Evolutionary conservation across 345 rosid species (phyloP), one percentile per base, ranked within the genome.

Genomic region (Clarkia xantiana): DNA sequence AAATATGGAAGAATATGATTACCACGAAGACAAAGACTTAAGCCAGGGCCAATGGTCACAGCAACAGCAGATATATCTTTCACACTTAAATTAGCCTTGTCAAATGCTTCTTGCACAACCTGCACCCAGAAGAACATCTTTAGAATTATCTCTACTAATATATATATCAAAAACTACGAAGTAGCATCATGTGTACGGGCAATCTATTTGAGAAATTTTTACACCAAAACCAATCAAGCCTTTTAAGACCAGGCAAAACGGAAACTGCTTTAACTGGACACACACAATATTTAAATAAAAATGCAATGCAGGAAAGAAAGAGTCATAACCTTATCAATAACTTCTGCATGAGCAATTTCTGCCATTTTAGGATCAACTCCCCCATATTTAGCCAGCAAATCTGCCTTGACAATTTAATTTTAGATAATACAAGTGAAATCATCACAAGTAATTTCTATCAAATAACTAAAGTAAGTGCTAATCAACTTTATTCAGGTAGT

Each of bases 1-100:
- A 29, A 41, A 23, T 14, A 17, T 38, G 3, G 14, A 22, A n/a
- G 34, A 13, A 40, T 0, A 5, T 58, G 44, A 63, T 69, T 79
- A 90, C 97, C 96, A 0, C 94, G 89, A 63, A 90, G 91, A 62
- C 96, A 90, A 40, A 90, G 91, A 67, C 97, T 71, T 61, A 90
- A 75, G 61, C 95, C 96, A 61, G 97, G 97, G 60, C 97, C 97
- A 71, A 86, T 86, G 51, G 97, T 90, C 57, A 90, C 97, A 67
- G 97, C 97, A 72, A 90, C 78, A 10, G 94, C 97, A 67, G 97
- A 79, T 53, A 90, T 71, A 65, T 90, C 78, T n/a, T 58, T 57
- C 62, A 65, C 91, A 14, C 74, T 71, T 56, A 90, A 40, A 61
- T 74, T 73, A 48, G 94, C 91, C 63, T 61, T 60, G 66, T 81